Conservation (phyloP, 1,284 basidiomycete genomes). For the Takashimella tepidaria region DNA sequence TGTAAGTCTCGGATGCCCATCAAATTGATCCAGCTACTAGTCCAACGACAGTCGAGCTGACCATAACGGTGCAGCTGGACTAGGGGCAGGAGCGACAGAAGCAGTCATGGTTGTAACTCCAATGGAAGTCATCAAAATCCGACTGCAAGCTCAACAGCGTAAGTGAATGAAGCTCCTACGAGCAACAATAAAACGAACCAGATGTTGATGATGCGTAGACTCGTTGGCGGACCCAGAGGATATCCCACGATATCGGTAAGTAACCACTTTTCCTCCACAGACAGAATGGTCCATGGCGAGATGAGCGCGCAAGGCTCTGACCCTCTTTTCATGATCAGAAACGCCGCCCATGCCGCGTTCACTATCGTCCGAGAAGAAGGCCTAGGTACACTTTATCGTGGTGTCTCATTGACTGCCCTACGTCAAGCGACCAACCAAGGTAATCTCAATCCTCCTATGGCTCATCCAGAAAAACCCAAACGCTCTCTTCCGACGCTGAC, state of each 20-base stretch:
- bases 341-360: conserved; percentile 94
- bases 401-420: conserved; percentile 86
- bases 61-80: conserved; percentile 61
- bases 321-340: conserved; percentile 48
- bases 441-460: no score
- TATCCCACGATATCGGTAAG: conserved; percentile 74
- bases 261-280: no score
- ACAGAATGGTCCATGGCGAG: no score
- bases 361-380: conserved; percentile 94
- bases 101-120: conserved; percentile 93
- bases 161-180: no score
- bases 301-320: no score
- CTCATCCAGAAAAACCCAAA: no score
- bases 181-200: neutral
- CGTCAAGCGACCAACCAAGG: conserved; percentile 98
- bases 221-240: conserved; percentile 95
- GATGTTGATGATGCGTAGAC: conserved; percentile 48
- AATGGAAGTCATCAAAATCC: conserved; percentile 99
- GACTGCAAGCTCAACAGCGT: conserved; percentile 91
- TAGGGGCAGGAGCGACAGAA: conserved; percentile 90
- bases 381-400: conserved; percentile 77
- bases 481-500: no score
- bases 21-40: neutral
- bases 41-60: no score
- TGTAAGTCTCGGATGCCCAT: conserved; percentile 53